Percentiles rank a stretch among this genome's conserved stretches.
Conservation (phyloP, 192 early-diverging fungal species). For the Coemansia sp. region DNA sequence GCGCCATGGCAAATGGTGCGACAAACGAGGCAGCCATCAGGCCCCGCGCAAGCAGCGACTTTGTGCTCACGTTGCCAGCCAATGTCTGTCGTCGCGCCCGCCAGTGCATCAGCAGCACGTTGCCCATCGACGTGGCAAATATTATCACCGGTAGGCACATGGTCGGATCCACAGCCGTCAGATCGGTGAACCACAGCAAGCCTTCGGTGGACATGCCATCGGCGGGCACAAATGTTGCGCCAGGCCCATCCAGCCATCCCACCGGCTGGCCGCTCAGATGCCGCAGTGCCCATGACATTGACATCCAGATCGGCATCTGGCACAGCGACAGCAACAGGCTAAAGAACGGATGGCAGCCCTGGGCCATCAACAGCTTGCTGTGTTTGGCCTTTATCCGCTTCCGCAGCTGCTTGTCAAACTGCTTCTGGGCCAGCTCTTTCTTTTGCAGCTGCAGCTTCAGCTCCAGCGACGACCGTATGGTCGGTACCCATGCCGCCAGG, state of each 20-base stretch:
- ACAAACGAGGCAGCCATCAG: not conserved
- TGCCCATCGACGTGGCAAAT: conserved; percentile 9
- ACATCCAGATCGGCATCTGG: conserved; percentile 45
- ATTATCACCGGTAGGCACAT: conserved; percentile 10
- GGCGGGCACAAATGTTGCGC: not conserved
- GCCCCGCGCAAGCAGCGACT: not conserved
- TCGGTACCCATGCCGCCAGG: conserved; percentile 5
- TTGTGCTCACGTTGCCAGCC: too few species aligned
- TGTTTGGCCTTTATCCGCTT: conserved; percentile 9
- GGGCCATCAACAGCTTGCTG: conserved; percentile 24
- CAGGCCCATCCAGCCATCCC: not conserved
- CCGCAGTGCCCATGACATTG: conserved; percentile 26
- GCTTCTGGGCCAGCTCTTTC: not conserved
- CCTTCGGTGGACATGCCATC: conserved; percentile 34
- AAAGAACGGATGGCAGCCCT: conserved; percentile 40
- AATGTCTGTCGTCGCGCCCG: too few species aligned
- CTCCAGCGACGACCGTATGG: conserved; percentile 2
- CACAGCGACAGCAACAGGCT: conserved; percentile 16
- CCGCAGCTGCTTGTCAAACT: conserved; percentile 6
- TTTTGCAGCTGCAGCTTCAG: conserved; percentile 4
- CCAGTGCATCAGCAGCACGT: conserved; percentile 5
- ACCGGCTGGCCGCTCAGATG: conserved; percentile 23
- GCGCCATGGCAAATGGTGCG: conserved; percentile 6
- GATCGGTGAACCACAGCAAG: conserved; percentile 32
- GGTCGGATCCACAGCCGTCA: conserved; percentile 17